Evolutionary conservation across 2,329 filamentous ascomycete species (phyloP).

Genomic region (Paraconiothyrium sp.): DNA sequence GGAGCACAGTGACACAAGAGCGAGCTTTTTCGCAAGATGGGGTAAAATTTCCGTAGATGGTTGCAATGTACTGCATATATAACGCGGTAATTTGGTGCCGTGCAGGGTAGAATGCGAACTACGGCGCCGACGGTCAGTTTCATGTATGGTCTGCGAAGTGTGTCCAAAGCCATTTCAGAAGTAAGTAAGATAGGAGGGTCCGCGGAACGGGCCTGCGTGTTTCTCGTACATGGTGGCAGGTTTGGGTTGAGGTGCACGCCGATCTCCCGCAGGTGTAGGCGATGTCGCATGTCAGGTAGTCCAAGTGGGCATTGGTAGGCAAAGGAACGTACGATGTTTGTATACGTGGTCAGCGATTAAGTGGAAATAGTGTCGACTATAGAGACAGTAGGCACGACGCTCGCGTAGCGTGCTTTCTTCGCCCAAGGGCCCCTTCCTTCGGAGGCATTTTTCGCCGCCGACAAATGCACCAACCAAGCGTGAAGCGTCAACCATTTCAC

Average conservation of each 20-base stretch:
- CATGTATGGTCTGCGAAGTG: neutral
- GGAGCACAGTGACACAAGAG: neutral
- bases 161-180: neutral
- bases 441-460: neutral
- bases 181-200: neutral
- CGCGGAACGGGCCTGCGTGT: too few relatives aligned
- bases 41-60: neutral
- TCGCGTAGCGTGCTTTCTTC: neutral
- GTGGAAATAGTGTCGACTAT: neutral
- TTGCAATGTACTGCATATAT: neutral
- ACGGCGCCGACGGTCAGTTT: neutral
- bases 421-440: neutral
- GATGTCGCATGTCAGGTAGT: neutral
- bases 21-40: neutral
- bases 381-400: neutral
- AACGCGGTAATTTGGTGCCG: neutral
- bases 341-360: neutral
- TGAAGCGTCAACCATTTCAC: neutral
- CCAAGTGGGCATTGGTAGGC: neutral
- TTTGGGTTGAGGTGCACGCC: too few relatives aligned
- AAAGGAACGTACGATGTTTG: neutral
- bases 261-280: neutral
- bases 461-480: neutral
- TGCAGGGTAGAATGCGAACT: too few relatives aligned
- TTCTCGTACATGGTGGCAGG: too few relatives aligned